phyloP scores from a whole-genome alignment of 1,284 basidiomycete genomes.

The Vanrija sp. region DNA sequence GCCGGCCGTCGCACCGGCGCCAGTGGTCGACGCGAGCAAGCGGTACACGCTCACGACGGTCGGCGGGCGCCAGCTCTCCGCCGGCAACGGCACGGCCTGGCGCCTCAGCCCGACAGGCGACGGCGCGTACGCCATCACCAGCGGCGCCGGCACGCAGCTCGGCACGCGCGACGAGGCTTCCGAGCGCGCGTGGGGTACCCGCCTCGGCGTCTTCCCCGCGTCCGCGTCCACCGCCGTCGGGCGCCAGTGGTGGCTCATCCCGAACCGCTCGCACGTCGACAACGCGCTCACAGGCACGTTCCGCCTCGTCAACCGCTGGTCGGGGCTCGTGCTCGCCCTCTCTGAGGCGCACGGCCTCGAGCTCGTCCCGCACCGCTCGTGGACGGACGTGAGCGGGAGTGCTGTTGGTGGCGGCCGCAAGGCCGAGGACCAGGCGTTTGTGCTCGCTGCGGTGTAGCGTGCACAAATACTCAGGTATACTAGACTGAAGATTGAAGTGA shows the following conservation, averaged over 20 bases:
- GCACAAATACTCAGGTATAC: too few relatives aligned
- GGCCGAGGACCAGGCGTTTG: not conserved
- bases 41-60: not conserved
- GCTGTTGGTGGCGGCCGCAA: not conserved
- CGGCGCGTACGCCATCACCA: not conserved
- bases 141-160: not conserved
- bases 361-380: not conserved
- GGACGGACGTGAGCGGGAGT: not conserved
- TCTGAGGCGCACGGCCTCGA: not conserved
- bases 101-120: not conserved
- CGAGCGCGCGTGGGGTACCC: not conserved
- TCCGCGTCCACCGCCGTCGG: not conserved
- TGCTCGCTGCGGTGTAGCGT: too few relatives aligned
- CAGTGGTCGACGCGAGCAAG: not conserved
- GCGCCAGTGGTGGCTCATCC: constrained; percentile 6
- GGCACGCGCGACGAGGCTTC: not conserved
- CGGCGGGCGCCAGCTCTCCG: not conserved
- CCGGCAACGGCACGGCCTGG: not conserved
- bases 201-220: not conserved
- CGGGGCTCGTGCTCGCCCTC: not conserved
- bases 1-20: not conserved
- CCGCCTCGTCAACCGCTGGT: not conserved
- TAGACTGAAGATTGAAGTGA: too few relatives aligned
- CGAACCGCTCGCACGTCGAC: not conserved
- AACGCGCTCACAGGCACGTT: not conserved